Percentiles rank a stretch among this genome's conserved stretches.
Evolutionary conservation across 768 basidiomycete species (phyloP).

Genomic region (Mycena albidolilacea): DNA sequence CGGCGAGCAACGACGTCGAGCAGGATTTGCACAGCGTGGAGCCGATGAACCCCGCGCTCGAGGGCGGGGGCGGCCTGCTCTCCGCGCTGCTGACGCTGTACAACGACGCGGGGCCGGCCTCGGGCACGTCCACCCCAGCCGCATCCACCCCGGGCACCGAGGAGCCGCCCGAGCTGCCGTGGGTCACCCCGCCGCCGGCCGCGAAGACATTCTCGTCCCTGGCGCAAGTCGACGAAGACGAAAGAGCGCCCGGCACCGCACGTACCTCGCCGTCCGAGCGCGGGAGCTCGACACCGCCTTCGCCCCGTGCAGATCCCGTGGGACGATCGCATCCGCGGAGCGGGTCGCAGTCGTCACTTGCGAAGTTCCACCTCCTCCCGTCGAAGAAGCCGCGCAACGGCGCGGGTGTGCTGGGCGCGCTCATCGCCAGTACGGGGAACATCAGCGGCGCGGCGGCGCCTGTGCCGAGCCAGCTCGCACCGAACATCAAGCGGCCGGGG

Average conservation of each 20-base stretch:
- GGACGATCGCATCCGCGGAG: constrained; percentile 21
- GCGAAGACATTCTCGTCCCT: neutral
- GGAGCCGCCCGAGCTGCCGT: constrained; percentile 31
- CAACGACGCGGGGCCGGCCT: constrained; percentile 48
- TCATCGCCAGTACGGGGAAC: constrained; percentile 80
- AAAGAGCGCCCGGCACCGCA: too few relatives aligned
- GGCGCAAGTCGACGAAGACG: neutral
- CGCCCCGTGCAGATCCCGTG: constrained; percentile 15
- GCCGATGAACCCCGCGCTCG: constrained; percentile 42
- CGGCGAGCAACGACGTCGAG: constrained; percentile 42
- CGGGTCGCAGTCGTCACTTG: constrained; percentile 25
- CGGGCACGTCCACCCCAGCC: constrained; percentile 39
- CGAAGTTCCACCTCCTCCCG: constrained; percentile 13
- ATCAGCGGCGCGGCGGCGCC: constrained; percentile 76
- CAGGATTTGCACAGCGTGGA: constrained; percentile 30
- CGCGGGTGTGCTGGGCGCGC: constrained; percentile 77
- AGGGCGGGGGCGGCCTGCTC: constrained; percentile 71
- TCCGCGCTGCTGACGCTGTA: constrained; percentile 78
- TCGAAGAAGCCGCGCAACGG: constrained; percentile 61
- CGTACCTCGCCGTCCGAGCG: neutral
- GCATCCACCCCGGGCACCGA: constrained; percentile 42
- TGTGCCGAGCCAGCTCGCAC: constrained; percentile 60
- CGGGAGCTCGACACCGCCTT: constrained; percentile 1
- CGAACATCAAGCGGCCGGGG: constrained; percentile 74
- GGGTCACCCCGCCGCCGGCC: constrained; percentile 23